Evolutionary conservation across 805 yeast genomes (phyloP), one percentile per base, ranked within the genome.

Genomic region (Nakazawaea ishiwadae): DNA sequence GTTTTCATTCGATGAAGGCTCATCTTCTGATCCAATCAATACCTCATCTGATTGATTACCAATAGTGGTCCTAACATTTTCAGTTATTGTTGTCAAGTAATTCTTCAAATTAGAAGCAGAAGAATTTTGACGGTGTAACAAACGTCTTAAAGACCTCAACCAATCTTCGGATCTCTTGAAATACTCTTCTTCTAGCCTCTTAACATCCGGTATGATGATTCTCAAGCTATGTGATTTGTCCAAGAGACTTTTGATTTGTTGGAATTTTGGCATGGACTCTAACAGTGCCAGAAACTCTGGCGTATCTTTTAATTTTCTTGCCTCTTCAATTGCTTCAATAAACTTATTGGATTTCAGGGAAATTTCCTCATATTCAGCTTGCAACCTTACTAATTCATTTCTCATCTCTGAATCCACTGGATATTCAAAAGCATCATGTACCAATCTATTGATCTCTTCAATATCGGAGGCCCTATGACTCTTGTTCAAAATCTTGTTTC

Each of bases 111-210:
- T 50, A 23, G 59, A 42, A 9, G 67, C 56, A 2, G 42, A 37
- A 0, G 68, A 65, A 40, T 62, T 58, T 3, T 57, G 53, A 37
- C 63, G 59, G 31, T 68, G 67, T 40, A 66, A 58, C 4, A 61
- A 40, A 36, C 51, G 49, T 44, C 58, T 59, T 17, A 66, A 58
- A 23, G 43, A 46, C 39, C 61, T 52, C 43, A 60, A 45, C 75
- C 75, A 69, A 8, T 54, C 58, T 26, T 68, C 71, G 27, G 58
- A 58, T 5, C 34, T 44, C 38, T 48, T 47, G 19, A 61, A 37
- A 26, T 51, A 44, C 33, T 24, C 23, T 6, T 27, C 35, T 7
- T 42, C 45, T 10, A 42, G 21, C 5, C n/a, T 20, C n/a, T 23
- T 33, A 14, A 31, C 5, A 16, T 34, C 34, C 6, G 40, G 40